phyloP scores from a whole-genome alignment of 176 grass and related monocot genomes.

The Carex kokanica region DNA sequence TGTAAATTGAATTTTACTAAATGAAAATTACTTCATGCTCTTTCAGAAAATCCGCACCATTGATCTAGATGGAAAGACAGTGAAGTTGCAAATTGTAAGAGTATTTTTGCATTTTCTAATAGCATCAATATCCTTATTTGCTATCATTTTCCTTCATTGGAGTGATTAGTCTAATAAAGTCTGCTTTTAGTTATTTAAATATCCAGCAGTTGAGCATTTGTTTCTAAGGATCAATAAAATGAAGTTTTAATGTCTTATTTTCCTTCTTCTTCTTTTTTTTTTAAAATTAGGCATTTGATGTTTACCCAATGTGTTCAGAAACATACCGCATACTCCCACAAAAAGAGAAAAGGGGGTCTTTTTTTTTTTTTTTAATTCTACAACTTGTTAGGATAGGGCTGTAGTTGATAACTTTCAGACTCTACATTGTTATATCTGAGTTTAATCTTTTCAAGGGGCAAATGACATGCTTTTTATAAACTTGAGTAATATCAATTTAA shows the following conservation, averaged over 20 bases:
- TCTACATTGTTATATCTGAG: neutral
- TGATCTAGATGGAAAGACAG: slow-evolving; percentile 71
- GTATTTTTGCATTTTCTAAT: neutral
- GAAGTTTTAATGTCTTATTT: neutral
- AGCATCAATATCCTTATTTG: neutral
- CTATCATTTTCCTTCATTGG: neutral
- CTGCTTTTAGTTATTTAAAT: neutral
- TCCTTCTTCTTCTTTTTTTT: neutral
- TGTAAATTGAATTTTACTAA: slow-evolving; percentile 11
- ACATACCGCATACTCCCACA: neutral
- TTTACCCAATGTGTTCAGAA: neutral
- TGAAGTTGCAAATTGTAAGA: slow-evolving; percentile 92
- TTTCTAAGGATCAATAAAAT: neutral
- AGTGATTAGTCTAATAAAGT: neutral
- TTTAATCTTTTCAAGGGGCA: neutral
- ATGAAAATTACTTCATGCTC: slow-evolving; percentile 7
- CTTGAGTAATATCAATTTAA: neutral
- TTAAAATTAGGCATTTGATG: neutral
- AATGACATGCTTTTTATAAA: neutral
- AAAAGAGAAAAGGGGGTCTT: neutral
- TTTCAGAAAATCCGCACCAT: slow-evolving; percentile 85
- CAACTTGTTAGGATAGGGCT: neutral
- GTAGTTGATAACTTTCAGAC: neutral
- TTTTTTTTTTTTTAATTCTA: neutral
- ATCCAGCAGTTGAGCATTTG: neutral